A percentile compares a stretch with the other conserved stretches of the same genome.
phyloP scores from a whole-genome alignment of 306 rosid species.

The Vicia faba region DNA sequence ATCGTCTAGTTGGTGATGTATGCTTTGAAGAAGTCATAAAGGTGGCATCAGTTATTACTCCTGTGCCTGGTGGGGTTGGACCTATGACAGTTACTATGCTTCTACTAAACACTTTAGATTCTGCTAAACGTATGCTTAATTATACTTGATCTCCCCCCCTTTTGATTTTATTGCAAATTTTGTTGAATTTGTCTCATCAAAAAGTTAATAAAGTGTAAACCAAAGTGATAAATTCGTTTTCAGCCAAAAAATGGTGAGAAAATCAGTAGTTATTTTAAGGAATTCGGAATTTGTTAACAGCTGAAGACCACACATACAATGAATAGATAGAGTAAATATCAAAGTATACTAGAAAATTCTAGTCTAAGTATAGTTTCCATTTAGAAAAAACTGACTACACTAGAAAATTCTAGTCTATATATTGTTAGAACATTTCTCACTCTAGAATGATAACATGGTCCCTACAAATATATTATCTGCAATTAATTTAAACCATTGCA shows the following conservation, averaged over 20 bases:
- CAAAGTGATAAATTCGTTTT: background rate
- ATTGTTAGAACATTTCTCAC: background rate
- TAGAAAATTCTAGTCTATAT: background rate
- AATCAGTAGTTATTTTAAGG: background rate
- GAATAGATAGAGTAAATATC: background rate
- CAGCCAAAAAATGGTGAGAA: background rate
- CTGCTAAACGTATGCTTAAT: slow-evolving; percentile 66
- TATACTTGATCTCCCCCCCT: slow-evolving; percentile 40
- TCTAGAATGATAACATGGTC: background rate
- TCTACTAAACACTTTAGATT: slow-evolving; percentile 67
- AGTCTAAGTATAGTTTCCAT: background rate
- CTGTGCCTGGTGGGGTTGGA: slow-evolving; percentile 95
- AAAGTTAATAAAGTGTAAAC: background rate
- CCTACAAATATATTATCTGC: background rate
- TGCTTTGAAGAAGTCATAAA: slow-evolving; percentile 75
- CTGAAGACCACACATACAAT: background rate
- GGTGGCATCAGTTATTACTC: slow-evolving; percentile 77
- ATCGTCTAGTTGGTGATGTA: slow-evolving; percentile 70
- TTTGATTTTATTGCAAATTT: background rate
- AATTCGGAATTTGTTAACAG: background rate
- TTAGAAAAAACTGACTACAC: background rate
- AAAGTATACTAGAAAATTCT: background rate
- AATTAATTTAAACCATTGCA: background rate
- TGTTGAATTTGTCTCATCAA: background rate
- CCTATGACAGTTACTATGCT: slow-evolving; percentile 95